phyloP scores from a whole-genome alignment of 164 flowering plant genomes.

The Liquidambar formosana region DNA sequence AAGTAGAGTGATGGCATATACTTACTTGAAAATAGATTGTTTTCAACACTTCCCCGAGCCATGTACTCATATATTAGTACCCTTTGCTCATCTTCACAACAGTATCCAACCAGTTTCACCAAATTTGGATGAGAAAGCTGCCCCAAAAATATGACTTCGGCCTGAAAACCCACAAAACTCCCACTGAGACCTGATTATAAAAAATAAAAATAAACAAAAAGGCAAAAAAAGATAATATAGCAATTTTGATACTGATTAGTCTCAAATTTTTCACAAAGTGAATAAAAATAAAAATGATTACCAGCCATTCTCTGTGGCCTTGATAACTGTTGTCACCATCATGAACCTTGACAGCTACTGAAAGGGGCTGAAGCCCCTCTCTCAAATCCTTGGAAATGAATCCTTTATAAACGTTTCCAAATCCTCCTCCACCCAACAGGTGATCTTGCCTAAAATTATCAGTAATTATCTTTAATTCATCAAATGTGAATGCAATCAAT shows the following conservation, averaged over 20 bases:
- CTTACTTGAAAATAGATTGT: conserved; percentile 84
- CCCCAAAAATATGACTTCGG: conserved; percentile 93
- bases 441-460: conserved; percentile 74
- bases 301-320: conserved; percentile 99
- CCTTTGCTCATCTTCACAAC: conserved; percentile 91
- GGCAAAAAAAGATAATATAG: no score
- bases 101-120: conserved; percentile 87
- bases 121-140: conserved; percentile 97
- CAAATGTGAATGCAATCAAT: conserved; percentile 67
- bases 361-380: conserved; percentile 55
- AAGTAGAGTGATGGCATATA: not conserved
- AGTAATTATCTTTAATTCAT: conserved; percentile 69
- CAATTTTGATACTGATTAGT: no score
- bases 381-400: conserved; percentile 58
- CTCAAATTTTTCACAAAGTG: not conserved
- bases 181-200: no score
- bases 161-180: conserved; percentile 34
- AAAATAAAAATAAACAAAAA: no score
- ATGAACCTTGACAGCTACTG: conserved; percentile 95
- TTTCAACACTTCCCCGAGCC: conserved; percentile 89
- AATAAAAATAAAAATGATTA: conserved; percentile 16
- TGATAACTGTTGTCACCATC: conserved; percentile 91
- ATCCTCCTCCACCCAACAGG: conserved; percentile 94
- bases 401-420: conserved; percentile 92
- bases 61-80: conserved; percentile 89